These are phyloP conservation scores for Skeletonema tropicum DNA, from an alignment of 108 stramenopile genomes.

Conservation along the genomic window DNA sequence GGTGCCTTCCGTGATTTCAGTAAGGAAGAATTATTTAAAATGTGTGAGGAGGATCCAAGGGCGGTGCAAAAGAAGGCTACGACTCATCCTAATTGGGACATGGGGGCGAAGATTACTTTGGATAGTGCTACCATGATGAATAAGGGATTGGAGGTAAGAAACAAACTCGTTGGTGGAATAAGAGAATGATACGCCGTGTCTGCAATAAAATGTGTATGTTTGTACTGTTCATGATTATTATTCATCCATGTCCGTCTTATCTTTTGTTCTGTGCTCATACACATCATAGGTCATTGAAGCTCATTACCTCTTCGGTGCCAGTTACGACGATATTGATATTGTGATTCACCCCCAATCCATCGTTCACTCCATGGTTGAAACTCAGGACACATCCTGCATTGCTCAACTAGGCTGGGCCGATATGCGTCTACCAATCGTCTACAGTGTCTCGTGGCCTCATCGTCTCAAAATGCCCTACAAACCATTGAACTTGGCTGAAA, in stretches of 20 bases:
- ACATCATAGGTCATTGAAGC: constrained; percentile 90
- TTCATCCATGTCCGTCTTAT: neutral
- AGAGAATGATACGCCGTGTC: neutral
- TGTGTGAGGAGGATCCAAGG: constrained; percentile 82
- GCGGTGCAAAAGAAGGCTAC: constrained; percentile 92
- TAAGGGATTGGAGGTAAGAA: constrained; percentile 94
- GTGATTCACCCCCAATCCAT: constrained; percentile 98
- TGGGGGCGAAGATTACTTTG: constrained; percentile 95
- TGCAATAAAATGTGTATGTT: neutral
- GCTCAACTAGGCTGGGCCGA: constrained; percentile 97
- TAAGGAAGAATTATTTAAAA: constrained; percentile 87
- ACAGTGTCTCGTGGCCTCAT: constrained; percentile 96
- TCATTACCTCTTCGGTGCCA: constrained; percentile 96
- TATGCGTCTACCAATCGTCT: constrained; percentile 96
- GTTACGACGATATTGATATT: constrained; percentile 97
- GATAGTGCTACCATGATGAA: constrained; percentile 99
- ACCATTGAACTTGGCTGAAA: constrained; percentile 84
- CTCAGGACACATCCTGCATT: constrained; percentile 95
- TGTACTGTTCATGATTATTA: neutral
- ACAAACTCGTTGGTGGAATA: neutral
- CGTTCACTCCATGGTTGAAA: constrained; percentile 96
- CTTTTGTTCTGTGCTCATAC: neutral
- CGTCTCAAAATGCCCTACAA: constrained; percentile 92
- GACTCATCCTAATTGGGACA: constrained; percentile 98
- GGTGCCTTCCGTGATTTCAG: constrained; percentile 96